These are phyloP conservation scores for Phallus indusiatus DNA, from an alignment of 768 basidiomycete species.

Conservation along the genomic window DNA sequence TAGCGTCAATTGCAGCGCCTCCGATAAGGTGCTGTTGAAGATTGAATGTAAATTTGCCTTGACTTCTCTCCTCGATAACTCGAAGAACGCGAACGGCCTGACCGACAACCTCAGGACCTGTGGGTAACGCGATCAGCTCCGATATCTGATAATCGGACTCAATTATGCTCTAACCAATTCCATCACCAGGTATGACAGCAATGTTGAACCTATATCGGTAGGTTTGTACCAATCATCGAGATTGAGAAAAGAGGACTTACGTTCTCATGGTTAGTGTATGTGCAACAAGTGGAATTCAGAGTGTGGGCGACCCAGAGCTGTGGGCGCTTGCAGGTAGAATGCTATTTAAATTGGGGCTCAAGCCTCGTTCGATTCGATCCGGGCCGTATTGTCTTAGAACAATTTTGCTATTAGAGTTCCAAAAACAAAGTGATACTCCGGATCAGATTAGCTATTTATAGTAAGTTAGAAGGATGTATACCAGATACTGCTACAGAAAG, in stretches of 20 bases:
- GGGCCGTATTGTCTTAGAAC: too few relatives aligned
- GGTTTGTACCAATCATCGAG: conserved; percentile 9
- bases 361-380: too few relatives aligned
- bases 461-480: too few relatives aligned
- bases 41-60: conserved; percentile 54
- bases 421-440: too few relatives aligned
- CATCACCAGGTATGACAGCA: conserved; percentile 90
- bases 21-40: conserved; percentile 79
- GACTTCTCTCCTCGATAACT: conserved; percentile 49
- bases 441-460: too few relatives aligned
- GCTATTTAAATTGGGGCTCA: too few relatives aligned
- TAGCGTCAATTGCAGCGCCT: conserved; percentile 84
- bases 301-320: too few relatives aligned
- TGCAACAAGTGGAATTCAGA: too few relatives aligned
- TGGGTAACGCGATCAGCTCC: background rate
- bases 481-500: too few relatives aligned
- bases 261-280: background rate
- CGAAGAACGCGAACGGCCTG: conserved; percentile 83
- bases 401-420: too few relatives aligned
- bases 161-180: conserved; percentile 59
- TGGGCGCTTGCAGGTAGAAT: too few relatives aligned
- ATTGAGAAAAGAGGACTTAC: background rate
- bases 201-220: conserved; percentile 61
- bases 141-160: background rate
- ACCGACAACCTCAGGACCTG: conserved; percentile 83